Conservation (phyloP, 2,329 filamentous ascomycete species). For the Incumbomyces delicatus region DNA sequence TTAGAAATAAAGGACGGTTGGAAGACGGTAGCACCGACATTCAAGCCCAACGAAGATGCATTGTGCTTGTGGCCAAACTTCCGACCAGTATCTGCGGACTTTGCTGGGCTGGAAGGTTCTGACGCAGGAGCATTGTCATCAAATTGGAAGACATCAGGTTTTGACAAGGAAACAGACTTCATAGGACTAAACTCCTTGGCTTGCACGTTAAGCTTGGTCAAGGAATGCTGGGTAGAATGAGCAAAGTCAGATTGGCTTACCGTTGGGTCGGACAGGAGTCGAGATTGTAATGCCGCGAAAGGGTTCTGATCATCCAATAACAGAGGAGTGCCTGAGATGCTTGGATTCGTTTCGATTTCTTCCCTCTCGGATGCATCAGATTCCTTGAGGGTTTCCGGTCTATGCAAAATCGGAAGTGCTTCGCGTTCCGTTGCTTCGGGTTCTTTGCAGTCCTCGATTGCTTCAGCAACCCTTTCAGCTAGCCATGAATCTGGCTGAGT, state of each 20-base stretch:
- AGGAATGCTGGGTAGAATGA: conserved; percentile 36
- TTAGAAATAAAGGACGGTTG: conserved; percentile 40
- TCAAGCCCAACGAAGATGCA: conserved; percentile 40
- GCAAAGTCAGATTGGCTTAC: neutral
- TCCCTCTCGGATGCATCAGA: conserved; percentile 14
- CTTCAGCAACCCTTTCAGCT: neutral
- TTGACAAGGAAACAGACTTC: conserved; percentile 33
- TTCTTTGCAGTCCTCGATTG: conserved; percentile 6
- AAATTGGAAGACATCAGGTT: conserved; percentile 36
- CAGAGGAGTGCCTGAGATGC: conserved; percentile 58
- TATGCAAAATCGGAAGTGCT: conserved; percentile 24
- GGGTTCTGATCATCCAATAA: conserved; percentile 29
- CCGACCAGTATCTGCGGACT: neutral
- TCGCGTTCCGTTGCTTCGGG: conserved; percentile 35
- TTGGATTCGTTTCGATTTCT: conserved; percentile 63
- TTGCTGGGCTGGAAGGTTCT: neutral
- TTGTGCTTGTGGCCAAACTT: conserved; percentile 1
- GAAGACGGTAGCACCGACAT: conserved; percentile 61
- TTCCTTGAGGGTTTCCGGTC: conserved; percentile 17
- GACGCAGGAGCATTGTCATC: conserved; percentile 30
- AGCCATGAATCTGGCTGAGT: conserved; percentile 33
- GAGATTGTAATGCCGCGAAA: conserved; percentile 18
- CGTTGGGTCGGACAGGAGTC: neutral
- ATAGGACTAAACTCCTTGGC: conserved; percentile 68
- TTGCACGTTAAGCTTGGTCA: conserved; percentile 76